Evolutionary conservation across 2,329 filamentous ascomycete genomes (phyloP), one percentile per base, ranked within the genome.

Genomic region (Daldinia eschscholtzii): DNA sequence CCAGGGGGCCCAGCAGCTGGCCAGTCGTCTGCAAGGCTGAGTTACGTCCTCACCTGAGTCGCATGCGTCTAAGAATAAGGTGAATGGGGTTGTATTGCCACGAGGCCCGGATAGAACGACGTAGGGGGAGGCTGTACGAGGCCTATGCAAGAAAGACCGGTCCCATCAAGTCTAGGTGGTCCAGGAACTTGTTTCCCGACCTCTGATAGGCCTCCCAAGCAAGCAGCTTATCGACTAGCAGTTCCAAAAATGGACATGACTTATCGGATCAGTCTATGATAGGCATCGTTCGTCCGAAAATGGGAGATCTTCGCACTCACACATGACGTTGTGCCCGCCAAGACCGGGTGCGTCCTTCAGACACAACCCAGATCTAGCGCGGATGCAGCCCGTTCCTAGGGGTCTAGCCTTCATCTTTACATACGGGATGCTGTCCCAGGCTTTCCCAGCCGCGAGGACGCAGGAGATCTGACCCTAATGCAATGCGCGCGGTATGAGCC

Each of bases 261-360:
- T 53, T 61, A 64, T 59, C 61, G 61, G 67, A 58, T 41, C 50
- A 42, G 53, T 59, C 70, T 72, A 20, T 70, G 66, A 63, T 72
- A 65, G 67, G 70, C 59, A 68, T 66, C 62, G 67, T 66, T 68
- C 61, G 42, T 65, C 67, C 67, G 61, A 70, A 61, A 72, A 70
- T 59, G 64, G 70, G 39, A 68, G 59, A 68, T 65, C 57, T 50
- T 71, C 69, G 41, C 61, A 28, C 26, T 64, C 65, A 67, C 59
- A 70, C 64, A 72, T 72, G 70, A 70, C 64, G 70, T 72, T 70
- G 62, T 72, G 67, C 46, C 50, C 44, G 70, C 70, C 67, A 70
- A 72, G 70, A 67, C 60, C 48, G 26, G 50, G 56, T 65, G 64
- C 67, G 64, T 61, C 56, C 61, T 57, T n/a, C 61, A 65, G 65